Base-by-base conservation (phyloP, 805 yeast genomes). In the Metschnikowia borealis region DNA sequence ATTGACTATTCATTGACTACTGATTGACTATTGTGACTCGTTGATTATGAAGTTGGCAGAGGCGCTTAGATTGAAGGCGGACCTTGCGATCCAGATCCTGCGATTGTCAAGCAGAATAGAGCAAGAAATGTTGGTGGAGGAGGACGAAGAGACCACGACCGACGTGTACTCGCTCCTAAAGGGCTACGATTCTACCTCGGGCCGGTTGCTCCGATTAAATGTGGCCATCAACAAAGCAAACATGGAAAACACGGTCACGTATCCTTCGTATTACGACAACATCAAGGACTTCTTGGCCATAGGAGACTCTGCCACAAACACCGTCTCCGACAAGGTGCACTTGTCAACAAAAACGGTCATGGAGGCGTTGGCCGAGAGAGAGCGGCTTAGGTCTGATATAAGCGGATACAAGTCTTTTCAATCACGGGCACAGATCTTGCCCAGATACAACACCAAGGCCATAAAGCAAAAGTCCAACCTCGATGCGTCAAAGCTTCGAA, bases 301-400 rank as follows among this genome's bases (percentile, higher is more conserved):
- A 4, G 44, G 38, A 14, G 45, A 32, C 13, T 10, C n/a, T 5
- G 18, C 8, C n/a, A 20, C 38, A 8, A 42, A 34, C 20, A 14
- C 11, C 5, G 8, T 42, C 6, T 33, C 38, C 6, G 18, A 31
- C 11, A 42, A 32, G 7, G 29, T 42, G 11, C n/a, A 3, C 13
- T n/a, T 10, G 29, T 42, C 45, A 11, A 42, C 37, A 14, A 42
- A 42, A 14, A 8, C 31, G n/a, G 13, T 33, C 8, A 42, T 42
- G 45, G 38, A 34, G 38, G 45, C 45, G 5, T 42, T 41, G 38
- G 45, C 23, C 8, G 45, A n/a, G 11, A 34, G 45, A 20, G 45
- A 33, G 3, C 38, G 45, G 17, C 38, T 42, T n/a, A 11, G 6
- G 1, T 3, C 14, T 5, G 45, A 32, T 20, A 20, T 34, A 6